Base-by-base conservation (phyloP, 345 rosid genomes). In the Rhodamnia argentea region DNA sequence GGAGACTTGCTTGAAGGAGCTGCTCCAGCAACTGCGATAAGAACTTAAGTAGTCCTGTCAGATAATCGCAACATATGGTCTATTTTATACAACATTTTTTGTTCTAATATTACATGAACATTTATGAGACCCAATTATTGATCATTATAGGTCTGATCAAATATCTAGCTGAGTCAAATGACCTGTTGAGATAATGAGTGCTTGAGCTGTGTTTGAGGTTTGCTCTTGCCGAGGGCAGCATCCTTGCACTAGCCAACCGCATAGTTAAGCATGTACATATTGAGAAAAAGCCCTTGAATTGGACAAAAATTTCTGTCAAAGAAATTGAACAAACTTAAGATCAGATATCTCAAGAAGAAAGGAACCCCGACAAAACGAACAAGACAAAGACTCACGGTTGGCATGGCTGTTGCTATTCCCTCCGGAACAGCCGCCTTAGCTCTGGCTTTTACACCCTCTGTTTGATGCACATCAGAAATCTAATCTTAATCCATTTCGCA, bases 191-290 rank as follows among this genome's bases (percentile, higher is more conserved):
- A 97, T 86, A 60, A 97, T 92, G 84, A 97, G 99, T 87, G 99
- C 99, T 88, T 97, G 99, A 86, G 98, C 98, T 27, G 98, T 93
- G 95, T 88, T 96, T 97, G 75, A 97, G 96, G 89, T 96, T 91
- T 74, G 93, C 94, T 84, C 93, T 96, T 5, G 98, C 99, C 99
- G 98, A 94, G 0, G 98, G 98, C 87, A 93, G 87, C 93, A 92
- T 91, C 87, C 94, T 91, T 37, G 84, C 97, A 87, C 94, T 93
- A 8, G 92, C 98, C 91, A 97, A 78, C 99, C 90, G 89, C 78
- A 70, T 37, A 2, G 78, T 70, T 32, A 70, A 70, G 2, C 78
- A 32, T 70, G 0, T 32, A 64, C 24, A 16, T 37, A 16, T 32
- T 16, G 24, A 32, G 7, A 32, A 32, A 64, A 4, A 22, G 81